Conservation (phyloP, 345 rosid genomes). For the Nephelium lappaceum region DNA sequence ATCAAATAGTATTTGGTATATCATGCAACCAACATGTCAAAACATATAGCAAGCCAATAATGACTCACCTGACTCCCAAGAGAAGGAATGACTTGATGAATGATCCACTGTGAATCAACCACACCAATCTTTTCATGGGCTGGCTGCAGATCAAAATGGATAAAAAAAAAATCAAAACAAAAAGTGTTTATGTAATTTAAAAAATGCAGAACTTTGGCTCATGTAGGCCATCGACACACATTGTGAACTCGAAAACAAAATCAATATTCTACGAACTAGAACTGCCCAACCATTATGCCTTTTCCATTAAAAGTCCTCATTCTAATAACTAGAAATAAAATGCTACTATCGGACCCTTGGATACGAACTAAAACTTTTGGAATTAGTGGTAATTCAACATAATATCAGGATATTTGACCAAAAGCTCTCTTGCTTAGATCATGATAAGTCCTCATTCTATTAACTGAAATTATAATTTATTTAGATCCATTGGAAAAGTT, state of each 20-base stretch:
- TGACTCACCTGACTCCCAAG: constrained; percentile 77
- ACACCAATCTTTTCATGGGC: constrained; percentile 96
- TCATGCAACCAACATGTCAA: background rate
- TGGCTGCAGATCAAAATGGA: constrained; percentile 53
- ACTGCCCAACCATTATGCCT: background rate
- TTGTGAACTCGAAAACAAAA: background rate
- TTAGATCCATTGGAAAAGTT: too few species aligned
- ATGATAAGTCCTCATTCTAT: background rate
- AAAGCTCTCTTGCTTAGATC: background rate
- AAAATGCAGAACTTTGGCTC: background rate
- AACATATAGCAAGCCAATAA: constrained; percentile 10
- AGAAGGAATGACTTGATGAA: constrained; percentile 92
- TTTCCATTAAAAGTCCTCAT: too few species aligned
- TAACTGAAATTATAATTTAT: too few species aligned
- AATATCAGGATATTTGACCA: background rate
- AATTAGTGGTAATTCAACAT: background rate
- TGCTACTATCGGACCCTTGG: too few species aligned
- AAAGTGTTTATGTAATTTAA: constrained; percentile 1
- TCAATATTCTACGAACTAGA: background rate
- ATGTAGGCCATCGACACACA: constrained; percentile 14
- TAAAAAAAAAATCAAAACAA: constrained; percentile 5
- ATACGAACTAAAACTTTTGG: background rate
- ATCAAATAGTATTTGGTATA: background rate
- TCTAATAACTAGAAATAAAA: too few species aligned
- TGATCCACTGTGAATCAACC: constrained; percentile 96